A percentile compares a stretch with the other conserved stretches of the same genome.
phyloP scores from a whole-genome alignment of 2,329 filamentous ascomycete genomes.

The Plectosphaerella plurivora region DNA sequence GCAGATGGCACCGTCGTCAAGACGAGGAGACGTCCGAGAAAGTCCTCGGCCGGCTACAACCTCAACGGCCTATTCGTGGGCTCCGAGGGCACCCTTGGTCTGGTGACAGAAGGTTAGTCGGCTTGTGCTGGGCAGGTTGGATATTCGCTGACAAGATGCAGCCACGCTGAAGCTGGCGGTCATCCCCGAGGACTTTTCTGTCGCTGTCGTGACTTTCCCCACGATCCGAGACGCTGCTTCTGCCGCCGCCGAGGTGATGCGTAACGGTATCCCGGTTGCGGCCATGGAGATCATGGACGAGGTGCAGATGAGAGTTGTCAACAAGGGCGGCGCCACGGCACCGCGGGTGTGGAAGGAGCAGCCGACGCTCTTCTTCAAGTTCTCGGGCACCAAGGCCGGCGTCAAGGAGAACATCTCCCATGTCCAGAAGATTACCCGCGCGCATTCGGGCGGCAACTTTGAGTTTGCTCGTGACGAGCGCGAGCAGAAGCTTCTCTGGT shows the following conservation, averaged over 20 bases:
- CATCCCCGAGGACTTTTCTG: conserved; percentile 69
- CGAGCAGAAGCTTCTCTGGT: conserved; percentile 75
- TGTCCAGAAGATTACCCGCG: conserved; percentile 63
- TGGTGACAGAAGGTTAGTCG: conserved; percentile 61
- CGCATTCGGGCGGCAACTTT: conserved; percentile 62
- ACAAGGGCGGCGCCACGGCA: conserved; percentile 65
- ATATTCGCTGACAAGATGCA: not conserved
- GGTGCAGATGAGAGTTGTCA: conserved; percentile 80
- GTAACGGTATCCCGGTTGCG: conserved; percentile 66
- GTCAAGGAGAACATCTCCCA: conserved; percentile 71
- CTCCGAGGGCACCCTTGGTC: conserved; percentile 74
- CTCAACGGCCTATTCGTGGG: conserved; percentile 76
- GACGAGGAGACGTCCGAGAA: conserved; percentile 71
- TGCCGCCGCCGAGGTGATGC: conserved; percentile 72
- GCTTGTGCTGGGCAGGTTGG: not conserved
- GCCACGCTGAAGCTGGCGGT: conserved; percentile 76
- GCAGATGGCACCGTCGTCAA: conserved; percentile 77
- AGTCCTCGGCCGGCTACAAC: conserved; percentile 80
- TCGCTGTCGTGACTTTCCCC: conserved; percentile 77
- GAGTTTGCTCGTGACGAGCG: conserved; percentile 70
- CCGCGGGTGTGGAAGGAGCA: conserved; percentile 68
- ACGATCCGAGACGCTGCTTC: conserved; percentile 71
- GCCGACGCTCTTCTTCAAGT: conserved; percentile 81
- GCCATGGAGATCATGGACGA: conserved; percentile 88
- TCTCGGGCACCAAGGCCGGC: conserved; percentile 73